Percentiles rank a stretch among this genome's conserved stretches.
These are phyloP conservation scores for Proliferodiscus dingleyae DNA, from an alignment of 2,329 filamentous ascomycete genomes.

Conservation along the genomic window DNA sequence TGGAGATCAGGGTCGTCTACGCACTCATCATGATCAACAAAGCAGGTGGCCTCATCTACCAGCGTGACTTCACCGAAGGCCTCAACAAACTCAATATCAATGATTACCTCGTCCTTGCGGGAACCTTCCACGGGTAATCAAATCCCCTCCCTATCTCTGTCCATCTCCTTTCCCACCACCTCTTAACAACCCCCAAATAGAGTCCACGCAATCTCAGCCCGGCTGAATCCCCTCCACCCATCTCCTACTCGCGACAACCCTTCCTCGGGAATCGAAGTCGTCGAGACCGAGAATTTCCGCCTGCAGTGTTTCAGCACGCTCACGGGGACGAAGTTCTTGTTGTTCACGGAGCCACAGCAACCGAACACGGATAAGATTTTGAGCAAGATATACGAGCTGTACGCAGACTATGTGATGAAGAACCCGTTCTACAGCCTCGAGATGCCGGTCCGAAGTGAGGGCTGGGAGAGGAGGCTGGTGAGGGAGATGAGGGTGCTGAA, in stretches of 20 bases:
- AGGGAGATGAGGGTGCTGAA: constrained; percentile 75
- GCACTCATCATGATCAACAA: constrained; percentile 98
- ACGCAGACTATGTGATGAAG: constrained; percentile 98
- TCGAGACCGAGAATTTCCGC: constrained; percentile 91
- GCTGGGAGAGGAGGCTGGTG: constrained; percentile 81
- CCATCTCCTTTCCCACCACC: neutral
- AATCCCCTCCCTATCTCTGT: constrained; percentile 29
- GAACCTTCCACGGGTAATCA: constrained; percentile 86
- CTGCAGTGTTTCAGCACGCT: constrained; percentile 94
- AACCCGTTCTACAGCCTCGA: constrained; percentile 98
- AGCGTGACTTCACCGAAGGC: constrained; percentile 83
- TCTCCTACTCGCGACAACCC: constrained; percentile 51
- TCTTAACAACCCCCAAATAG: constrained; percentile 34
- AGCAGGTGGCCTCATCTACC: constrained; percentile 92
- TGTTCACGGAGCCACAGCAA: constrained; percentile 74
- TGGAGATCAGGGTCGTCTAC: constrained; percentile 77
- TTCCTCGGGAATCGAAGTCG: constrained; percentile 78
- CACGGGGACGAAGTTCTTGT: constrained; percentile 90
- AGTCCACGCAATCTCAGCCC: constrained; percentile 64
- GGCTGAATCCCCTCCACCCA: constrained; percentile 53
- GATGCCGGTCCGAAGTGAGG: constrained; percentile 94
- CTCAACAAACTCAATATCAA: constrained; percentile 89
- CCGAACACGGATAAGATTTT: constrained; percentile 83
- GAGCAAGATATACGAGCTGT: constrained; percentile 85
- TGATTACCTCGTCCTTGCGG: constrained; percentile 93